phyloP scores from a whole-genome alignment of 331 rosid genomes.

The Prunus yedoensis region DNA sequence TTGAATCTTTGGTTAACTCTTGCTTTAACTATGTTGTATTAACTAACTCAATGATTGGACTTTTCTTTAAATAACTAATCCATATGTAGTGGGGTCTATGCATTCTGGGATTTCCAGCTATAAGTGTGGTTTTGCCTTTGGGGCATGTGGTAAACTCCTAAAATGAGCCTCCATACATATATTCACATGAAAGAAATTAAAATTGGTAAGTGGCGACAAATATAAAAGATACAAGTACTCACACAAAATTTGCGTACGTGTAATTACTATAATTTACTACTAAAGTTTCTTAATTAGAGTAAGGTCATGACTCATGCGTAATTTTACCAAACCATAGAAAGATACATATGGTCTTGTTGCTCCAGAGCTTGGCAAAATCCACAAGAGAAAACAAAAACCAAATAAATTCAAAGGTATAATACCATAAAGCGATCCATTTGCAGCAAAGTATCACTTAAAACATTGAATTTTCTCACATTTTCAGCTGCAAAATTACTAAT shows the following conservation, averaged over 20 bases:
- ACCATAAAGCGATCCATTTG: neutral
- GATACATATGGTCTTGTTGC: neutral
- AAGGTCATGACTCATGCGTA: neutral
- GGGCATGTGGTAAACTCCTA: neutral
- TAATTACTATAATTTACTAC: neutral
- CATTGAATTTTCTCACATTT: neutral
- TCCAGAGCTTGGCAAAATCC: neutral
- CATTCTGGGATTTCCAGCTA: neutral
- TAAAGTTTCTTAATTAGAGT: neutral
- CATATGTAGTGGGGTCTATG: neutral
- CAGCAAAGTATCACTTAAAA: neutral
- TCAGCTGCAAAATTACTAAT: neutral
- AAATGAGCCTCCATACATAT: neutral
- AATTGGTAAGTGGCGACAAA: neutral
- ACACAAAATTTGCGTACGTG: neutral
- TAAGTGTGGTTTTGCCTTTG: neutral
- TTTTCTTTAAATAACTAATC: neutral
- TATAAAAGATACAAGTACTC: neutral
- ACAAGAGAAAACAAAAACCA: neutral
- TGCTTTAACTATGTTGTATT: neutral
- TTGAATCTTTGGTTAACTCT: slow-evolving; percentile 1
- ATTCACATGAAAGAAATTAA: neutral
- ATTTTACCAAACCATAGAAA: neutral
- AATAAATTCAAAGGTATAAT: neutral
- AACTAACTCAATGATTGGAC: neutral